A percentile compares a stretch with the other conserved stretches of the same genome.
Evolutionary conservation across 345 rosid genomes (phyloP).

Genomic region (Camelina neglecta): DNA sequence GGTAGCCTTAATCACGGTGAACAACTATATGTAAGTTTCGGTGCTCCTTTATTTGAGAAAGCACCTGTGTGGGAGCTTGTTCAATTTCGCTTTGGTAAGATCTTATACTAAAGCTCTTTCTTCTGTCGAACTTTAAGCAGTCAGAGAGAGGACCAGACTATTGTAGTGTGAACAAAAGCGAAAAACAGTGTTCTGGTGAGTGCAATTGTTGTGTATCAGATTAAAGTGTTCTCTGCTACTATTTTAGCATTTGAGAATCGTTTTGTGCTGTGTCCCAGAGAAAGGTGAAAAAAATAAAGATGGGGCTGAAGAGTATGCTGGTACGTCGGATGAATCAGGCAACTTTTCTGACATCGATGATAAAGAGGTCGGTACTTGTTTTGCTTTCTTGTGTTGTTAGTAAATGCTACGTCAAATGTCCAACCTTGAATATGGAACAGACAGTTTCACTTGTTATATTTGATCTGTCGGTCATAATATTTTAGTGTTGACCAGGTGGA

Average conservation of each 20-base stretch:
- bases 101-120: conserved; percentile 14
- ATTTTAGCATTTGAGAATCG: conserved; percentile 23
- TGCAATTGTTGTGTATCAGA: conserved; percentile 35
- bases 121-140: conserved; percentile 38
- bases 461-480: conserved; percentile 29
- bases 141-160: conserved; percentile 44
- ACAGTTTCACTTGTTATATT: conserved; percentile 23
- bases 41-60: conserved; percentile 15
- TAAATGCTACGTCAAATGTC: not conserved
- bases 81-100: not conserved
- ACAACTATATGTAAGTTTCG: conserved; percentile 31
- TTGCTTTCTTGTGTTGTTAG: conserved; percentile 24
- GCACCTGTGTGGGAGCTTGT: conserved; percentile 8
- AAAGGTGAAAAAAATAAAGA: conserved; percentile 40
- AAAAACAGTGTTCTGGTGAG: conserved; percentile 37
- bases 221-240: conserved; percentile 18
- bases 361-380: conserved; percentile 60
- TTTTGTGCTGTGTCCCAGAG: conserved; percentile 36
- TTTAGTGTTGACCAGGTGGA: conserved; percentile 57
- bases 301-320: conserved; percentile 44
- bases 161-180: conserved; percentile 38
- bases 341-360: conserved; percentile 83
- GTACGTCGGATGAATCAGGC: conserved; percentile 63
- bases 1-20: conserved; percentile 32
- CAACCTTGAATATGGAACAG: conserved; percentile 10